Evolutionary conservation across 1,284 basidiomycete species (phyloP).

Genomic region (Moesziomyces sp.): DNA sequence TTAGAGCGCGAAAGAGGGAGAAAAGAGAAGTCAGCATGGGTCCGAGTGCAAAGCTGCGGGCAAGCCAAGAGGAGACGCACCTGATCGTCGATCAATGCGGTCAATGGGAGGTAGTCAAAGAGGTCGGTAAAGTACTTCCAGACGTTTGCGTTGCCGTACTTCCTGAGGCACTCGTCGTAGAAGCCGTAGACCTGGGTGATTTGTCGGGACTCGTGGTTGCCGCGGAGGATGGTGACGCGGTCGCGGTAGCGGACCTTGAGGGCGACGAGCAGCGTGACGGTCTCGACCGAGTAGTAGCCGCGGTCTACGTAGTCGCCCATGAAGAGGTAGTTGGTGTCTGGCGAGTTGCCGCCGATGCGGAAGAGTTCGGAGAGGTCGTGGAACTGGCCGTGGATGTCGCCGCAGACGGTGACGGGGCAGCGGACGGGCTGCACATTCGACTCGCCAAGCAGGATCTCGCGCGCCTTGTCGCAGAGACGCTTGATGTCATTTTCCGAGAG

Average conservation of each 20-base stretch:
- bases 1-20: too few relatives aligned
- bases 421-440: conserved; percentile 82
- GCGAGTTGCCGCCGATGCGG: conserved; percentile 98
- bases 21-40: too few relatives aligned
- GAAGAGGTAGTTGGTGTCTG: conserved; percentile 99
- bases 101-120: conserved; percentile 96
- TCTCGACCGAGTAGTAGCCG: conserved; percentile 99
- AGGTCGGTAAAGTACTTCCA: conserved; percentile 99
- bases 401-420: conserved; percentile 74
- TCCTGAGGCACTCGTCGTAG: conserved; percentile 98
- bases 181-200: conserved; percentile 99
- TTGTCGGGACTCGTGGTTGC: conserved; percentile 98
- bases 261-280: conserved; percentile 96
- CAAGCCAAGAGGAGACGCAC: too few relatives aligned
- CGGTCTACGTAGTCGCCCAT: conserved; percentile 99
- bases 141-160: conserved; percentile 99
- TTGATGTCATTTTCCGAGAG: conserved; percentile 95
- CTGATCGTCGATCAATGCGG: conserved; percentile 94
- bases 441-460: conserved; percentile 89
- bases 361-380: conserved; percentile 96
- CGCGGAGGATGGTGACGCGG: conserved; percentile 95
- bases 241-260: conserved; percentile 98
- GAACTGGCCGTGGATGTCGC: conserved; percentile 98
- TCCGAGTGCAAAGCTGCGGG: too few relatives aligned
- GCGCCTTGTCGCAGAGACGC: conserved; percentile 97